Conservation (phyloP, 75 land plant species). For the Selaginella tamariscina region DNA sequence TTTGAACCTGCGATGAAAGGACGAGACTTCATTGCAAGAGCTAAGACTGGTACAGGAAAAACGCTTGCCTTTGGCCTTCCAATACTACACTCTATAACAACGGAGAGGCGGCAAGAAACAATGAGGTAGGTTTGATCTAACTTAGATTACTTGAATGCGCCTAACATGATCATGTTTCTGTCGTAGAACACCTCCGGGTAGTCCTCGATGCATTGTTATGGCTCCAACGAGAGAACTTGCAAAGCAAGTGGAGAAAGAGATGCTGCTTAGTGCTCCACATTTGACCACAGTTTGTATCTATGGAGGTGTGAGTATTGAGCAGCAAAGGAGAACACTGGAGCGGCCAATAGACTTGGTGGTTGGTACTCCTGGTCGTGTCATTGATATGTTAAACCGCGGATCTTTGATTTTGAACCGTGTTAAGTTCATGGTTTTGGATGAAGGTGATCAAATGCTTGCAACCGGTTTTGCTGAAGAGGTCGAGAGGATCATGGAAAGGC, state of each 20-base stretch:
- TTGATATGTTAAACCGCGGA: conserved; percentile 59
- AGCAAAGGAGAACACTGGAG: conserved; percentile 57
- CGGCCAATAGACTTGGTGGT: conserved; percentile 90
- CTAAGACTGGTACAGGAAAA: background rate
- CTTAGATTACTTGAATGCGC: background rate
- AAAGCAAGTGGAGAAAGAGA: conserved; percentile 92
- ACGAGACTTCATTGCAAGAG: conserved; percentile 40
- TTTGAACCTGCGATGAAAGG: conserved; percentile 23
- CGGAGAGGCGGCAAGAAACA: background rate
- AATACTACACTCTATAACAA: background rate
- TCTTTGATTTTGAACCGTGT: conserved; percentile 59
- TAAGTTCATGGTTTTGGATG: conserved; percentile 70
- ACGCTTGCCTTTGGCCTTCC: background rate
- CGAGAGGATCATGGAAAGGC: conserved; percentile 58
- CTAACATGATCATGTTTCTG: conserved; percentile 5
- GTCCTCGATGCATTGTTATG: conserved; percentile 63
- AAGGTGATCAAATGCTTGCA: conserved; percentile 98
- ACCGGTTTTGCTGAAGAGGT: conserved; percentile 96
- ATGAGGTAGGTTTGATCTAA: background rate
- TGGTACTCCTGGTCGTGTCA: conserved; percentile 90
- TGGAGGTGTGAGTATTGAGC: conserved; percentile 77
- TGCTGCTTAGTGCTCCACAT: conserved; percentile 78
- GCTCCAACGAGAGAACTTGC: conserved; percentile 95
- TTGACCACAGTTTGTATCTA: conserved; percentile 76
- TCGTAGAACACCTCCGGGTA: background rate